Evolutionary conservation across 164 flowering plant genomes (phyloP).

Genomic region (Dillenia turbinata): DNA sequence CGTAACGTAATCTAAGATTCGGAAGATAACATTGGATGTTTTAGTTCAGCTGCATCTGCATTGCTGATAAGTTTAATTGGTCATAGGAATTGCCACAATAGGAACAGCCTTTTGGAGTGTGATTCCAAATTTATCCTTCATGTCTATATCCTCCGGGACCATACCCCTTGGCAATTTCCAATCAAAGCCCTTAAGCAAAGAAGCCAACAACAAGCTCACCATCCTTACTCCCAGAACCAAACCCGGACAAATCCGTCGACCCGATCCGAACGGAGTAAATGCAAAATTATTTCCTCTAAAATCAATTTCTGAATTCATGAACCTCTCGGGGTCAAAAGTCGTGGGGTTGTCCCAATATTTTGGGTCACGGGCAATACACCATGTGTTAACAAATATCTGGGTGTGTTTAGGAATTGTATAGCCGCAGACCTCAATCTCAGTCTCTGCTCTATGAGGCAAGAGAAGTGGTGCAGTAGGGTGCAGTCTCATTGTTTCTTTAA

Average conservation of each 20-base stretch:
- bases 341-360: slow-evolving; percentile 1
- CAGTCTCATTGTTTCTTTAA: slow-evolving; percentile 12
- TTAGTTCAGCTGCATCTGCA: too few relatives aligned
- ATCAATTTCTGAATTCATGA: slow-evolving; percentile 6
- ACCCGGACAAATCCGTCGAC: slow-evolving; percentile 22
- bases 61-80: too few relatives aligned
- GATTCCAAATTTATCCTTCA: slow-evolving; percentile 10
- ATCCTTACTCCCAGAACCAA: slow-evolving; percentile 14
- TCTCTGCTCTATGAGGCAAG: slow-evolving; percentile 2
- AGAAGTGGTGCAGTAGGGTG: slow-evolving; percentile 12
- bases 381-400: slow-evolving; percentile 2
- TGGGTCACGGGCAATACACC: slow-evolving; percentile 10
- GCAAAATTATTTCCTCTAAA: slow-evolving; percentile 5
- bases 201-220: slow-evolving; percentile 10
- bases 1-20: too few relatives aligned
- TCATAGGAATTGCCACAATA: slow-evolving; percentile 4
- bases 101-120: slow-evolving; percentile 3
- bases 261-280: slow-evolving; percentile 17
- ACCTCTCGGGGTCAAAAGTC: slow-evolving; percentile 11
- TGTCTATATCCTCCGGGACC: slow-evolving; percentile 11
- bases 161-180: slow-evolving; percentile 13
- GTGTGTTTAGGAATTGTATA: slow-evolving; percentile 8
- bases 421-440: neutral
- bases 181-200: slow-evolving; percentile 13
- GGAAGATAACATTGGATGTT: too few relatives aligned